Conservation (phyloP, 306 rosid genomes). For the Quercus parvula region DNA sequence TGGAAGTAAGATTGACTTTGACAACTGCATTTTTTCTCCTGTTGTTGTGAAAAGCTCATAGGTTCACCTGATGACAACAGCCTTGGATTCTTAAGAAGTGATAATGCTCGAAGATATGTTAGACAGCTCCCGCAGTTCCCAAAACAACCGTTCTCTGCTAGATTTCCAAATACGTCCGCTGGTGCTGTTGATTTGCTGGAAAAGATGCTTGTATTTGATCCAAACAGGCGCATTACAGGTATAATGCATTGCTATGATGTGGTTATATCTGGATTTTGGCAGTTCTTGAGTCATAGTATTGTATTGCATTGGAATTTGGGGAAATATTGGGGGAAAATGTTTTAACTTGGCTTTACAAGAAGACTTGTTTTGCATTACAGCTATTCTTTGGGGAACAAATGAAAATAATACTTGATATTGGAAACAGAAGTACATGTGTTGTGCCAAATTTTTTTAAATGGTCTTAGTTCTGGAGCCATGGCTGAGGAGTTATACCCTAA, state of each 20-base stretch:
- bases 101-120: slow-evolving; percentile 85
- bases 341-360: background rate
- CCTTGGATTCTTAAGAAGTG: slow-evolving; percentile 89
- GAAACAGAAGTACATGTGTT: background rate
- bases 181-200: slow-evolving; percentile 84
- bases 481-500: background rate
- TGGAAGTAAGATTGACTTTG: slow-evolving; percentile 4
- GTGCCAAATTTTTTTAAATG: background rate
- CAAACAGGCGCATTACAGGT: slow-evolving; percentile 90
- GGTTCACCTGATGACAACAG: slow-evolving; percentile 96
- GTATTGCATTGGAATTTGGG: background rate
- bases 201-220: slow-evolving; percentile 97
- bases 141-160: slow-evolving; percentile 55
- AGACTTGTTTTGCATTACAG: background rate
- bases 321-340: background rate
- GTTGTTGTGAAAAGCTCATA: slow-evolving; percentile 60
- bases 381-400: background rate
- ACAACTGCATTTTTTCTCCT: slow-evolving; percentile 14
- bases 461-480: background rate
- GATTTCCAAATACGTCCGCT: slow-evolving; percentile 71
- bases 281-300: background rate
- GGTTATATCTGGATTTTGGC: background rate
- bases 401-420: background rate
- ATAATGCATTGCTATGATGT: slow-evolving; percentile 14
- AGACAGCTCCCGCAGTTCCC: slow-evolving; percentile 85